phyloP scores from a whole-genome alignment of 768 basidiomycete genomes.

The Mycena belliarum region DNA sequence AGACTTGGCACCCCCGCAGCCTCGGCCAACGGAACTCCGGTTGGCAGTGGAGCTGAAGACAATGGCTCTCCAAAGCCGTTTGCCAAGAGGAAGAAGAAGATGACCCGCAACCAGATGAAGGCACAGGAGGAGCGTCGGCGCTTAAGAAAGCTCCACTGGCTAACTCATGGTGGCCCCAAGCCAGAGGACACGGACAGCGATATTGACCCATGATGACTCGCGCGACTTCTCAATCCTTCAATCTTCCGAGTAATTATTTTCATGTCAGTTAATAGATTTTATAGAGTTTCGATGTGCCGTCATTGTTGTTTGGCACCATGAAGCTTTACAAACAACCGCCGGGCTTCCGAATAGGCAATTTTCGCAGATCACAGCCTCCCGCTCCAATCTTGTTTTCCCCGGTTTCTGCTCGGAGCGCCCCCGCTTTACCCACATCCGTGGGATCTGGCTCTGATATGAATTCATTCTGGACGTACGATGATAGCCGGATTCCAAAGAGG shows the following conservation, averaged over 20 bases:
- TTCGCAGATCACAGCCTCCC: too few species aligned
- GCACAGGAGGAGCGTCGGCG: constrained; percentile 84
- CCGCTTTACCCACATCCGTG: not conserved
- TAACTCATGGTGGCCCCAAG: constrained; percentile 77
- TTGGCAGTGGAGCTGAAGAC: constrained; percentile 77
- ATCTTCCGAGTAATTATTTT: not conserved
- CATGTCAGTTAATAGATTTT: constrained; percentile 17
- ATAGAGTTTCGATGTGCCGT: not conserved
- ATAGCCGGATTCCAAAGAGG: not conserved
- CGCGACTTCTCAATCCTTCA: not conserved
- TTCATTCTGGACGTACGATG: not conserved
- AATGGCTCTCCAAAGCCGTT: constrained; percentile 38
- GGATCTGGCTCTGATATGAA: constrained; percentile 1
- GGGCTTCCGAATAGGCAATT: not conserved
- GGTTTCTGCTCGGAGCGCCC: too few species aligned
- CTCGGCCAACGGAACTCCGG: constrained; percentile 74
- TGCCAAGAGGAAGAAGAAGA: constrained; percentile 85
- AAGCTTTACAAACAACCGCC: not conserved
- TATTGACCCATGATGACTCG: constrained; percentile 17
- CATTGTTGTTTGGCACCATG: not conserved
- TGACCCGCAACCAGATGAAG: constrained; percentile 88
- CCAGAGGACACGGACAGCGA: constrained; percentile 85
- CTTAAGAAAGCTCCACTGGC: constrained; percentile 79
- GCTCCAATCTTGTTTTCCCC: too few species aligned
- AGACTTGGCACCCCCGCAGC: constrained; percentile 68